Conservation (phyloP, 2,329 filamentous ascomycete genomes). For the Colletotrichum sp. region DNA sequence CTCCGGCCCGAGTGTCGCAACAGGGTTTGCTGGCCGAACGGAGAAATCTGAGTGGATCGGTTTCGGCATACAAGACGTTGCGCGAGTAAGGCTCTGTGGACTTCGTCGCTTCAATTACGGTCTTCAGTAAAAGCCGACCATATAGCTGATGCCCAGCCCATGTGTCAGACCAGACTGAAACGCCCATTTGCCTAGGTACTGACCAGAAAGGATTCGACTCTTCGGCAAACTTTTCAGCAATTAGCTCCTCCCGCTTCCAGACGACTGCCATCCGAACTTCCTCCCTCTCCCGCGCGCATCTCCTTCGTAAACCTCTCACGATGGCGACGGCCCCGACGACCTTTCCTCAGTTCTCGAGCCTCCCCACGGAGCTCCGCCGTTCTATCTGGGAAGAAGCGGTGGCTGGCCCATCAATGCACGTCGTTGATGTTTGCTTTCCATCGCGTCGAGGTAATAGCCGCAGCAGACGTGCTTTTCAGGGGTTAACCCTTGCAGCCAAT, state of each 20-base stretch:
- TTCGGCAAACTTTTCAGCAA: not conserved
- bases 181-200: not conserved
- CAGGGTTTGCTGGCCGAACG: not conserved
- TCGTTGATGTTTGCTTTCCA: constrained; percentile 32
- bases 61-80: not conserved
- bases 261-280: not conserved
- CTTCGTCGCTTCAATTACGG: not conserved
- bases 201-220: not conserved
- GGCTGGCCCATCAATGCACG: constrained; percentile 26
- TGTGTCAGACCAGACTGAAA: not conserved
- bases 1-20: not conserved
- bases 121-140: not conserved
- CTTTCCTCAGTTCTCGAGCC: not conserved
- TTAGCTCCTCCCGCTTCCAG: not conserved
- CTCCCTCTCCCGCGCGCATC: not conserved
- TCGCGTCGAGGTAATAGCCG: constrained; percentile 16
- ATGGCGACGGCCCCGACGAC: not conserved
- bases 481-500: not conserved
- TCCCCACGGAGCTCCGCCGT: constrained; percentile 1
- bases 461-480: not conserved
- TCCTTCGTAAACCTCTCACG: constrained; percentile 32
- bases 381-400: not conserved
- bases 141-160: not conserved
- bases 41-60: not conserved
- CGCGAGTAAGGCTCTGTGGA: not conserved